These are phyloP conservation scores for Pichia sporocuriosa DNA, from an alignment of 805 yeast species.

Conservation along the genomic window DNA sequence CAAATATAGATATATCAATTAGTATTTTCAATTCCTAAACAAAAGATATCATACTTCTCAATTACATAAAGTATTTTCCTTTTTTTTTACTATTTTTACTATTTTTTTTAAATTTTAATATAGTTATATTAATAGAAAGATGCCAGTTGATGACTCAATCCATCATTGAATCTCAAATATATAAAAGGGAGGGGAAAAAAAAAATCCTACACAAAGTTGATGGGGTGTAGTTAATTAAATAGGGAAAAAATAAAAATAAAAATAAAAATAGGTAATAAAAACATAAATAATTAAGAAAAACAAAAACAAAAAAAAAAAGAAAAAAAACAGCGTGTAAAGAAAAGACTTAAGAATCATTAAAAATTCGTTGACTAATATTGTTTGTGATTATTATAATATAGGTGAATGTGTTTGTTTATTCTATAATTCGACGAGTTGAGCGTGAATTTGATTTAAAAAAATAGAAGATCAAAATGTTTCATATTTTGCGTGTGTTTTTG, in stretches of 20 bases:
- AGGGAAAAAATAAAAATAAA: background rate
- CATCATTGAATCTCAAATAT: slow-evolving; percentile 15
- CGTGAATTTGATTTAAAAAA: slow-evolving; percentile 16
- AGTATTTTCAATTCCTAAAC: too few relatives aligned
- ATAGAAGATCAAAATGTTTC: too few relatives aligned
- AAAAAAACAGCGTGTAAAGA: slow-evolving; percentile 2
- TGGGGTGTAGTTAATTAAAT: slow-evolving; percentile 2
- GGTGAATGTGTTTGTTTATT: too few relatives aligned
- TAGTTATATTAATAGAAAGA: slow-evolving; percentile 14
- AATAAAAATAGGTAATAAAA: slow-evolving; percentile 1
- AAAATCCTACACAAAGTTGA: slow-evolving; percentile 6
- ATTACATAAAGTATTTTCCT: too few relatives aligned
- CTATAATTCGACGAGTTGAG: slow-evolving; percentile 27
- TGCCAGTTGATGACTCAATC: slow-evolving; percentile 21
- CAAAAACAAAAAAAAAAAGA: background rate
- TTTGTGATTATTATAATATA: too few relatives aligned
- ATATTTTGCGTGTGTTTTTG: slow-evolving; percentile 26
- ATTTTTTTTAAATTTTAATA: slow-evolving; percentile 1
- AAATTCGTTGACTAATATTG: slow-evolving; percentile 8
- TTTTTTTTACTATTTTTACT: background rate
- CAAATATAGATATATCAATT: too few relatives aligned
- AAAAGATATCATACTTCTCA: too few relatives aligned
- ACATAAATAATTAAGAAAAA: background rate
- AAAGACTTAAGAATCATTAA: slow-evolving; percentile 4
- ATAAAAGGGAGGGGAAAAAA: too few relatives aligned